A percentile compares a stretch with the other conserved stretches of the same genome.
phyloP scores from a whole-genome alignment of 2,329 filamentous ascomycete genomes.

The Colletotrichum tofieldiae region DNA sequence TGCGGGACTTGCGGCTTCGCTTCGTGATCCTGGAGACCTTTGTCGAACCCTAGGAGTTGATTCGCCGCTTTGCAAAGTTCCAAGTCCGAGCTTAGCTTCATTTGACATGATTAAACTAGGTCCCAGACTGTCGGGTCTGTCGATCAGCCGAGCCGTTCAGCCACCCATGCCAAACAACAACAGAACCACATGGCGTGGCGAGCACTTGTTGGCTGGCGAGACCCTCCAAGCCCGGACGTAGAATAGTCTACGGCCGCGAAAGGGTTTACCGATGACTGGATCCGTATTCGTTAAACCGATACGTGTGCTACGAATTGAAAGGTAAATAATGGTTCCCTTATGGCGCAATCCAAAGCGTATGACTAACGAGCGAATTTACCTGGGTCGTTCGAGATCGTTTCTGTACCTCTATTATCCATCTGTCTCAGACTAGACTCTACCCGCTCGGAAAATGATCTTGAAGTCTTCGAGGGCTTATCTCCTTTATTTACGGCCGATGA shows the following conservation, averaged over 20 bases:
- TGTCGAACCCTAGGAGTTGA: background rate
- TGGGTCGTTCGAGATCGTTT: background rate
- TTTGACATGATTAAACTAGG: constrained; percentile 3
- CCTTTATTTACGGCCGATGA: constrained; percentile 19
- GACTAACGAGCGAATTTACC: background rate
- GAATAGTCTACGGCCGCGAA: constrained; percentile 27
- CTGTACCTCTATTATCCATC: too few relatives aligned
- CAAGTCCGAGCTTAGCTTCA: constrained; percentile 14
- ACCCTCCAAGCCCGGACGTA: background rate
- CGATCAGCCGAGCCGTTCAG: constrained; percentile 21
- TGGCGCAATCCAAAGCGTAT: background rate
- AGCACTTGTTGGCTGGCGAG: background rate
- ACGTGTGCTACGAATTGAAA: background rate
- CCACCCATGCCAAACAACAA: background rate
- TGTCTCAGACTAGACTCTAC: constrained; percentile 8
- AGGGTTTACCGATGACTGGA: background rate
- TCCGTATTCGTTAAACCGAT: background rate
- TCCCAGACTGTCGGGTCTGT: constrained; percentile 25
- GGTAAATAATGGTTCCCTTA: too few relatives aligned
- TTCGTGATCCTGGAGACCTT: background rate
- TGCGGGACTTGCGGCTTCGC: background rate
- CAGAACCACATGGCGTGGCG: constrained; percentile 23
- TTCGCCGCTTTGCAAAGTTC: constrained; percentile 17
- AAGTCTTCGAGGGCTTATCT: background rate
- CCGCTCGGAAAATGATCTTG: background rate